Evolutionary conservation across 441 rosid genomes (phyloP).

Genomic region (Capsella rubella): DNA sequence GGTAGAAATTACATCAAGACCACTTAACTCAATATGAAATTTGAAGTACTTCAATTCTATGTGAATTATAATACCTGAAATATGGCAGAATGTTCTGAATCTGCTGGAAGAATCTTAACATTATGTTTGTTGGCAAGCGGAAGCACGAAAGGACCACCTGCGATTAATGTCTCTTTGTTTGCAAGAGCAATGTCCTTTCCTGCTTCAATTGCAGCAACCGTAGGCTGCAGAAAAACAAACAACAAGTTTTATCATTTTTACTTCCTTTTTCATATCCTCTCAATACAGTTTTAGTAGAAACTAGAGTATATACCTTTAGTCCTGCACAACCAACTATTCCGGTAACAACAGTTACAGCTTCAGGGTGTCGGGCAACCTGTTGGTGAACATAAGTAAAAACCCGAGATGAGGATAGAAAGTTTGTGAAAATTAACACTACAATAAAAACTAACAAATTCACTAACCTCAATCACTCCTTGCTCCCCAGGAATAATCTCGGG

Average conservation of each 20-base stretch:
- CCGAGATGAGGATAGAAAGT: background rate
- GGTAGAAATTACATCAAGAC: constrained; percentile 4
- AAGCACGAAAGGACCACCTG: constrained; percentile 96
- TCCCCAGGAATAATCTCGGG: constrained; percentile 94
- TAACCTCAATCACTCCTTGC: constrained; percentile 81
- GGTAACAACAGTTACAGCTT: constrained; percentile 86
- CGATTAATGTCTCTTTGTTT: constrained; percentile 94
- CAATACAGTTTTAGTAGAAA: constrained; percentile 8
- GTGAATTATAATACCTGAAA: constrained; percentile 67
- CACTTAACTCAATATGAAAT: background rate
- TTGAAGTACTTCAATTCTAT: background rate
- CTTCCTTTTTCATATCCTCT: background rate
- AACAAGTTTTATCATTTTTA: constrained; percentile 1
- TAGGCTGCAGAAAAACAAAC: constrained; percentile 58
- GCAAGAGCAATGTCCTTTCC: constrained; percentile 96
- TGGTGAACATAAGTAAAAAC: constrained; percentile 31
- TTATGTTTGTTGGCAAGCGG: constrained; percentile 91
- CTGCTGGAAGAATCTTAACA: constrained; percentile 95
- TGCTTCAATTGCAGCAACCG: constrained; percentile 96
- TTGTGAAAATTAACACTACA: background rate
- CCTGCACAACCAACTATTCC: constrained; percentile 99
- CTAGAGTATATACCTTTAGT: constrained; percentile 56
- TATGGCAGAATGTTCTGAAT: constrained; percentile 97
- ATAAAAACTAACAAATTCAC: background rate
- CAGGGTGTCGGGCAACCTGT: constrained; percentile 94